These are phyloP conservation scores for Penicillium simplicissimum DNA, from an alignment of 495 filamentous ascomycete species.

Conservation along the genomic window DNA sequence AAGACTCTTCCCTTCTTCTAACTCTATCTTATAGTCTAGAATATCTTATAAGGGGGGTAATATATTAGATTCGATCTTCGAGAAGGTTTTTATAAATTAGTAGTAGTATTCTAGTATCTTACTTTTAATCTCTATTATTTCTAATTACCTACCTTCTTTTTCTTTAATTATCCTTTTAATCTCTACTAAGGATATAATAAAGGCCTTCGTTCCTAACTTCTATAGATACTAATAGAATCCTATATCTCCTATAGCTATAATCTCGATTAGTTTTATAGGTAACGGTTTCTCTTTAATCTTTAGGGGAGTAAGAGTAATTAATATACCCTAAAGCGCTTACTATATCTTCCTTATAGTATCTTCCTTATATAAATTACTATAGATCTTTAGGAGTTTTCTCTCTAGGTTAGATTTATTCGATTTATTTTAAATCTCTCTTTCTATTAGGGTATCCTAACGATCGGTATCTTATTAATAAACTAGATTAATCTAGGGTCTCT, in stretches of 20 bases:
- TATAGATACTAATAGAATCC: background rate
- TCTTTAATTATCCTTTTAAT: background rate
- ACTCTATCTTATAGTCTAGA: background rate
- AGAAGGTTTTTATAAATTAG: too few species aligned
- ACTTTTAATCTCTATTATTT: too few species aligned
- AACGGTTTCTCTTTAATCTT: too few species aligned
- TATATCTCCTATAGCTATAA: background rate
- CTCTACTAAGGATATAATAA: background rate
- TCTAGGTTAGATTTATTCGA: too few species aligned
- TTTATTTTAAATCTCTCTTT: background rate
- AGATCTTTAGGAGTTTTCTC: too few species aligned
- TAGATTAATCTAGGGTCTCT: background rate
- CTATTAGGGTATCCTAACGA: background rate
- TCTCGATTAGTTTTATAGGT: background rate
- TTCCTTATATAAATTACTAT: background rate
- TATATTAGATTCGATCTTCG: conserved; percentile 9
- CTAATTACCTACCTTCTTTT: too few species aligned
- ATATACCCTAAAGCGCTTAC: background rate
- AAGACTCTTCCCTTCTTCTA: background rate
- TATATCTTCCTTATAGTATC: background rate
- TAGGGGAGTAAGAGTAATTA: too few species aligned
- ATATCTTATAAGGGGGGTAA: background rate
- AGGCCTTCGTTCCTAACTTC: background rate
- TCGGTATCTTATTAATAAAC: background rate
- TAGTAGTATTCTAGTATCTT: too few species aligned